Evolutionary conservation across 441 rosid genomes (phyloP).

Genomic region (Metrosideros polymorpha): DNA sequence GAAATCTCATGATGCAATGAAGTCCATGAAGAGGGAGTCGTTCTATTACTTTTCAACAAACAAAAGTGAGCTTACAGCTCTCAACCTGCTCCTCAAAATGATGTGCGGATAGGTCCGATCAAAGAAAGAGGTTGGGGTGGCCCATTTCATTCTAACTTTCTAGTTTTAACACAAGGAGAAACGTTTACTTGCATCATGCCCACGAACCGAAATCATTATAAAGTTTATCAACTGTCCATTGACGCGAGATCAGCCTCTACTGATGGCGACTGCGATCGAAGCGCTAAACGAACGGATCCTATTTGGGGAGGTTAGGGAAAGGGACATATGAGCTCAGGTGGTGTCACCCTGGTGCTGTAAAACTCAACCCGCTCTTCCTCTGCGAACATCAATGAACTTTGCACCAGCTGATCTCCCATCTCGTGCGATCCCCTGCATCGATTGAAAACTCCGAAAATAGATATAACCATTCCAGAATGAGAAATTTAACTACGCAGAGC

Average conservation of each 20-base stretch:
- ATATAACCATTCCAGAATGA: background rate
- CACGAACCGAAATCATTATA: background rate
- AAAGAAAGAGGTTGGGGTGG: background rate
- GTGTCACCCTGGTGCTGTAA: background rate
- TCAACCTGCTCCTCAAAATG: background rate
- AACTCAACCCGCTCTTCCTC: background rate
- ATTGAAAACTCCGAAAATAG: background rate
- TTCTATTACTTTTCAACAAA: background rate
- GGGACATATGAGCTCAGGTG: background rate
- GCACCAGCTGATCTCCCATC: background rate
- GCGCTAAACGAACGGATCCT: background rate
- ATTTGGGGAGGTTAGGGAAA: background rate
- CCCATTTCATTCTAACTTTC: background rate
- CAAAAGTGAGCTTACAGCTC: background rate
- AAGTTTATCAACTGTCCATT: background rate
- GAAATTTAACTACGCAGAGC: background rate
- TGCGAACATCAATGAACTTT: background rate
- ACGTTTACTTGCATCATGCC: background rate
- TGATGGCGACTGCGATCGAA: background rate
- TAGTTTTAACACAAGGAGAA: background rate
- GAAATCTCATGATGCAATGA: background rate
- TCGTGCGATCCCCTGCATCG: background rate
- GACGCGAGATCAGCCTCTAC: background rate
- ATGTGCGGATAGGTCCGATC: background rate
- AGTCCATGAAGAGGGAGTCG: background rate